Conservation (phyloP, 305 asterid species). For the Solanum aculeatissimum region DNA sequence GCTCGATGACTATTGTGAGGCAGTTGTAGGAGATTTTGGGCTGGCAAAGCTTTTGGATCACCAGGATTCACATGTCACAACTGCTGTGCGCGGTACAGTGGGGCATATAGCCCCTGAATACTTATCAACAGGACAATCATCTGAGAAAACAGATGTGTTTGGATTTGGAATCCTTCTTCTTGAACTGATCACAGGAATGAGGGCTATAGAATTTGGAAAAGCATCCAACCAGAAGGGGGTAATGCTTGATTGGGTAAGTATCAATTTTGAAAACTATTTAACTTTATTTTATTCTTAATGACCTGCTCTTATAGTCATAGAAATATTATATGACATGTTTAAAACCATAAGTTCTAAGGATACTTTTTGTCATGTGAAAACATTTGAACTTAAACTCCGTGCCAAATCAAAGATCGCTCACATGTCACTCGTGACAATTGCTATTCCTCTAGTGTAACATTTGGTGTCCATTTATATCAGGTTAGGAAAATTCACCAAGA, state of each 20-base stretch:
- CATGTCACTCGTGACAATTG: too few species aligned
- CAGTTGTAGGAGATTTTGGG: constrained; percentile 96
- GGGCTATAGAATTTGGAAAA: constrained; percentile 79
- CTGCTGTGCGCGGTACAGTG: constrained; percentile 93
- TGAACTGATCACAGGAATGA: constrained; percentile 80
- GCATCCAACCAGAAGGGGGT: constrained; percentile 78
- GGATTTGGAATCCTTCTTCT: constrained; percentile 94
- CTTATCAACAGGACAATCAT: constrained; percentile 91
- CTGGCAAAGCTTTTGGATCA: constrained; percentile 92
- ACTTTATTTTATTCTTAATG: not conserved
- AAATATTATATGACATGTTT: not conserved
- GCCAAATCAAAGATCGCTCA: not conserved
- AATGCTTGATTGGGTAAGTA: constrained; percentile 92
- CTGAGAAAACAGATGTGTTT: constrained; percentile 91
- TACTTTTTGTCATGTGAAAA: too few species aligned
- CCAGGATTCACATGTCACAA: constrained; percentile 83
- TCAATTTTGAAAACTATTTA: not conserved
- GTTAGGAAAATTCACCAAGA: constrained; percentile 79
- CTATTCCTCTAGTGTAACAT: not conserved
- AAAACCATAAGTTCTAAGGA: not conserved
- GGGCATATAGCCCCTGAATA: constrained; percentile 96
- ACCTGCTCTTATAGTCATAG: not conserved
- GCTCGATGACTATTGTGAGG: constrained; percentile 84
- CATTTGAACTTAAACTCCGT: not conserved
- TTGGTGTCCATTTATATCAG: constrained; percentile 16